Evolutionary conservation across 176 grass and related monocot genomes (phyloP), one percentile per base, ranked within the genome.

Genomic region (Triticum timopheevii): DNA sequence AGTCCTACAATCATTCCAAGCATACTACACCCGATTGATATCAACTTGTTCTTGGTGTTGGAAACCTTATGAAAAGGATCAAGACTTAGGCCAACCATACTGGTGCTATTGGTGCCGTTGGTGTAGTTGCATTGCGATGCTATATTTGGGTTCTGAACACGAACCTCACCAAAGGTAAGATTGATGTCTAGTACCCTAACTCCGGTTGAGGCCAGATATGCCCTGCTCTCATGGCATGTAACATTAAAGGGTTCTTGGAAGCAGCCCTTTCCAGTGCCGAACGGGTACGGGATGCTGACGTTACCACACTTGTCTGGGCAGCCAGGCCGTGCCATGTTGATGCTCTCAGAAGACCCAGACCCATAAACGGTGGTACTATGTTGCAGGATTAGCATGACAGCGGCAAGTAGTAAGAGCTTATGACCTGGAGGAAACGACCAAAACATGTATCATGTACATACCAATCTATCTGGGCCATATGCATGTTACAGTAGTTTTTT

Each of bases 1-100:
- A 0, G 0, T 16, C 71, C 71, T 0, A 25, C 0, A 0, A 47
- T 2, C n/a, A 73, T 15, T 16, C 2, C 71, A 73, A 45, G n/a
- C 6, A 13, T 47, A 47, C 6, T 13, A 73, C 71, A 73, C 6
- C 71, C 71, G 6, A 73, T 73, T 0, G 12, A 6, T 25, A 8
- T 27, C 20, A 73, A 47, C n/a, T 47, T 2, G 13, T 73, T 73
- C 1, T 73, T 73, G n/a, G 39, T 73, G 70, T 45, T 8, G 39
- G 70, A 73, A 25, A 73, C 5, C 11, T 45, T 47, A 4, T 73
- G 71, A 73, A 73, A 73, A 45, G 39, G 13, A 45, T 16, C 71
- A 0, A 73, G 71, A 25, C 13, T 47, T 9, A 45, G 16, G 39
- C 2, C 9, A 72, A 0, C 2, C 2, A 7, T 0, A 73, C 5